These are phyloP conservation scores for Colletotrichum graminicola DNA, from an alignment of 2,329 filamentous ascomycete genomes.

Conservation along the genomic window DNA sequence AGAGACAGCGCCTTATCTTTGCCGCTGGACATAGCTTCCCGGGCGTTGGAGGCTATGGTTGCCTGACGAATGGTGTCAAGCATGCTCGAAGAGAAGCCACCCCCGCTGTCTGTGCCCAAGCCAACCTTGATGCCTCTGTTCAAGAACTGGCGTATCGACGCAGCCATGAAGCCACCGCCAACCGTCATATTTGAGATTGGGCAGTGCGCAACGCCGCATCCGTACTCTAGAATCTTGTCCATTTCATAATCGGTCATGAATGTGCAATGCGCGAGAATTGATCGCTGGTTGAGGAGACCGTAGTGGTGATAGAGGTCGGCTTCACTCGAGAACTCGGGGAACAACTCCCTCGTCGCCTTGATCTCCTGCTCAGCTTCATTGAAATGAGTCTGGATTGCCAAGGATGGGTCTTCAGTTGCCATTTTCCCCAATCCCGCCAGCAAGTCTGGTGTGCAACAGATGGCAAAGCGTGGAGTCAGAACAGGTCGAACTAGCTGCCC, in stretches of 20 bases:
- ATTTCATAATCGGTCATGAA: constrained; percentile 70
- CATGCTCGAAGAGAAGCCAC: constrained; percentile 72
- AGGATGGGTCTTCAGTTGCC: constrained; percentile 57
- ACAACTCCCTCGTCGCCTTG: constrained; percentile 64
- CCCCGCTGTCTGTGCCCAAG: constrained; percentile 73
- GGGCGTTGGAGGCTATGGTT: constrained; percentile 65
- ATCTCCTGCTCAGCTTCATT: constrained; percentile 74
- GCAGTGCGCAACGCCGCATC: constrained; percentile 73
- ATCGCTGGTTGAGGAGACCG: constrained; percentile 64
- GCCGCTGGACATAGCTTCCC: constrained; percentile 56
- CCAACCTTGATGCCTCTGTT: constrained; percentile 72
- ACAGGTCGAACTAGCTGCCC: constrained; percentile 61
- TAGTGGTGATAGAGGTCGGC: constrained; percentile 70
- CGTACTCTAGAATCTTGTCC: constrained; percentile 56
- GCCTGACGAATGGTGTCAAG: constrained; percentile 70
- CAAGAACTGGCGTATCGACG: constrained; percentile 70
- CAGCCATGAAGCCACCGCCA: constrained; percentile 72
- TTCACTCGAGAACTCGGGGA: constrained; percentile 68
- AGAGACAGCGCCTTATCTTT: constrained; percentile 60
- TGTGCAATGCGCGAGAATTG: constrained; percentile 77
- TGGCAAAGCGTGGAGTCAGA: constrained; percentile 71
- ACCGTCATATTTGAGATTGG: constrained; percentile 74
- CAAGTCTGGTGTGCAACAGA: constrained; percentile 68
- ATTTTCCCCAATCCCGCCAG: constrained; percentile 68
- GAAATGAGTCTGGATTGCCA: constrained; percentile 76